Base-by-base conservation (phyloP, 371 early-diverging fungal genomes). In the Zancudomyces culisetae region DNA sequence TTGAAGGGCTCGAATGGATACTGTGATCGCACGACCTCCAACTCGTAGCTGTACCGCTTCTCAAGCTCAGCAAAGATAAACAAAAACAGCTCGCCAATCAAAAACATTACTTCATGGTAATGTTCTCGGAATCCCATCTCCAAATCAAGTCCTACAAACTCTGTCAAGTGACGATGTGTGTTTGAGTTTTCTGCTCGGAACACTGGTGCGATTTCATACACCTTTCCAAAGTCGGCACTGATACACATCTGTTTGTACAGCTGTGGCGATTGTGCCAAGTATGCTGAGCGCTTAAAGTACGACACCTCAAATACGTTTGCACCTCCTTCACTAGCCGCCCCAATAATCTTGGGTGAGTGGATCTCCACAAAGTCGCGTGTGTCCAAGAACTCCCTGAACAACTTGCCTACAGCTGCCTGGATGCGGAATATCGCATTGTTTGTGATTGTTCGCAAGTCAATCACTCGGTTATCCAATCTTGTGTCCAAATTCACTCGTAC, bases 171-270 rank as follows among this genome's bases (percentile, higher is more conserved):
- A 42, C 99, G 82, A 68, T 95, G 98, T 19, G 98, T 98, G 69
- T 89, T 85, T 42, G 97, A 89, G 74, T 98, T 84, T 66, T 99
- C 99, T 43, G 99, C 99, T 63, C 99, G 86, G 84, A 98, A 99
- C 3, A 54, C 99, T 8, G 98, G 98, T 15, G 84, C 99, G 59
- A 99, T 94, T 70, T 99, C 99, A 72, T 83, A 99, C 13, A 99
- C 99, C 23, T 86, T 79, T 55, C 90, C 96, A 60, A 98, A 89
- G 66, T 98, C 99, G 49, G 97, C 83, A 61, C 90, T 89, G 60
- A 99, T 89, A 61, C 87, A 87, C 95, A 98, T 97, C 72, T 99
- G 99, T 81, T 99, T 99, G 78, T 97, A 97, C 51, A 99, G 77
- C 76, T 99, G 99, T 47, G 99, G 99, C 20, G 96, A 94, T 71